Percentiles rank a stretch among this genome's conserved stretches.
Evolutionary conservation across 108 stramenopile genomes (phyloP).

Genomic region (Pseudonitzschia pungens): DNA sequence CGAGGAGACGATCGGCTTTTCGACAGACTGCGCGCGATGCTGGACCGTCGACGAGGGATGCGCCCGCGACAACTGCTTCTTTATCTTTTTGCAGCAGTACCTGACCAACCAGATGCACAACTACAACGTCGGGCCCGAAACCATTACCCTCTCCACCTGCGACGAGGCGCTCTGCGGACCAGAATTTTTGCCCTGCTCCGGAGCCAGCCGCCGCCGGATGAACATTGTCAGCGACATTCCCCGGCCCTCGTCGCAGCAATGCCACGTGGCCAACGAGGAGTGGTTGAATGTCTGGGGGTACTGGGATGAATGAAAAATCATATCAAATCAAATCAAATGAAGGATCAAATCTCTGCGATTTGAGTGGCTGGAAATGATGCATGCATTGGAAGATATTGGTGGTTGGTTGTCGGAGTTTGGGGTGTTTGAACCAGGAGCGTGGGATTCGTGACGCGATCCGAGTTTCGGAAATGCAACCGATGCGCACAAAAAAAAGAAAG

Average conservation of each 20-base stretch:
- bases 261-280: conserved; percentile 19
- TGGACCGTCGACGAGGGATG: conserved; percentile 59
- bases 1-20: conserved; percentile 40
- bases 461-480: too few species aligned
- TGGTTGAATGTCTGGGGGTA: too few species aligned
- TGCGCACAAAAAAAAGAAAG: too few species aligned
- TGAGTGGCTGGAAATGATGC: too few species aligned
- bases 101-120: conserved; percentile 47
- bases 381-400: too few species aligned
- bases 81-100: conserved; percentile 50
- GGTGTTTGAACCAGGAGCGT: too few species aligned
- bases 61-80: conserved; percentile 51
- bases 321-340: too few species aligned
- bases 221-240: conserved; percentile 47
- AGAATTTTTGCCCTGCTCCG: conserved; percentile 45
- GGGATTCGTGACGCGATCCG: too few species aligned
- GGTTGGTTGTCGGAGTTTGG: too few species aligned
- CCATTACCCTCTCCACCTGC: conserved; percentile 50
- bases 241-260: conserved; percentile 15
- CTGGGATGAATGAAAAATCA: too few species aligned
- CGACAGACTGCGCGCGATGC: conserved; percentile 42
- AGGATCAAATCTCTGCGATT: too few species aligned
- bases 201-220: conserved; percentile 46
- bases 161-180: conserved; percentile 56
- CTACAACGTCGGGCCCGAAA: conserved; percentile 45